These are phyloP conservation scores for Pugionium cornutum DNA, from an alignment of 345 rosid species.

Conservation along the genomic window DNA sequence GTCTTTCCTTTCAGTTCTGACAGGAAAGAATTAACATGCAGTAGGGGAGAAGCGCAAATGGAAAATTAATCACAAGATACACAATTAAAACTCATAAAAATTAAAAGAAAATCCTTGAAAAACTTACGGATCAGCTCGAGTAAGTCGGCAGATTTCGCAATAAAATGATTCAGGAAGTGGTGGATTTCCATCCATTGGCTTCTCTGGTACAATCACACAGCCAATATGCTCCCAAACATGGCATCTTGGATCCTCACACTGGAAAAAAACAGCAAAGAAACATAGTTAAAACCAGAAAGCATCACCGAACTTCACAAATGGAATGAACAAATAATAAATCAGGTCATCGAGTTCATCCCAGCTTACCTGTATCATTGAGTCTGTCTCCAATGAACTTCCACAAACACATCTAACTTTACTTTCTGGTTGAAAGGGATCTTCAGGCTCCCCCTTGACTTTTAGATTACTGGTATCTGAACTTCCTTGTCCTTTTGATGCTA, in stretches of 20 bases:
- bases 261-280: constrained; percentile 20
- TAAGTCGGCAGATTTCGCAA: constrained; percentile 88
- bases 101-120: constrained; percentile 7
- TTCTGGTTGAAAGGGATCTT: constrained; percentile 53
- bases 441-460: constrained; percentile 66
- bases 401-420: constrained; percentile 88
- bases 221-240: constrained; percentile 77
- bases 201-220: constrained; percentile 81
- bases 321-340: neutral
- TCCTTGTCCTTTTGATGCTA: constrained; percentile 77
- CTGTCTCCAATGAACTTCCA: constrained; percentile 72
- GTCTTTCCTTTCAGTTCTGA: neutral
- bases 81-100: constrained; percentile 14
- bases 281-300: neutral
- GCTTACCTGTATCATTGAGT: constrained; percentile 72
- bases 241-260: constrained; percentile 89
- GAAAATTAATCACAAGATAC: neutral
- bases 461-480: constrained; percentile 64
- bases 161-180: constrained; percentile 71
- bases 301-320: neutral
- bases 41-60: neutral
- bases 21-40: neutral
- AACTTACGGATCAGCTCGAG: constrained; percentile 97
- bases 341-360: constrained; percentile 1
- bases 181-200: constrained; percentile 62